Evolutionary conservation across 1,284 basidiomycete genomes (phyloP).

Genomic region (Marasmius tenuissimus): DNA sequence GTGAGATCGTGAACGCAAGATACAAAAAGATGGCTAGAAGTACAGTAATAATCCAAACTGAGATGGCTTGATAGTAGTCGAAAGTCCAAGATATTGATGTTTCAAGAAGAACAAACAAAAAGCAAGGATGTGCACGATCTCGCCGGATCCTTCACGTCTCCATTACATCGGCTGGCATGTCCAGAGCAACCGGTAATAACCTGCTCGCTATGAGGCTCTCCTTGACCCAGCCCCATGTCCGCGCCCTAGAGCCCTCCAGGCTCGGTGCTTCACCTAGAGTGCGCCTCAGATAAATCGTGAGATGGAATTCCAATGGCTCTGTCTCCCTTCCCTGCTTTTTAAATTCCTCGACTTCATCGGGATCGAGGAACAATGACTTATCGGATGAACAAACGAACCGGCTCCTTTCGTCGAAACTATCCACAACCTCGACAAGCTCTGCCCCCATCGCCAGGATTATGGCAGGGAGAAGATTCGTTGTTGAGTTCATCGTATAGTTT

Average conservation of each 20-base stretch:
- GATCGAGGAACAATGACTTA: neutral
- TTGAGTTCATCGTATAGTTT: slow-evolving; percentile 23
- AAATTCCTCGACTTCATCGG: neutral
- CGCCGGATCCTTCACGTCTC: neutral
- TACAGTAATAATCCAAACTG: neutral
- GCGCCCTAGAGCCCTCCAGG: neutral
- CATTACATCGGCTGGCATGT: neutral
- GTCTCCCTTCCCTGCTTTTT: neutral
- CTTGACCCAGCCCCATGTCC: neutral
- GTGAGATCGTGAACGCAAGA: neutral
- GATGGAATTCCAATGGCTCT: neutral
- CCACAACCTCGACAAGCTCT: slow-evolving; percentile 48
- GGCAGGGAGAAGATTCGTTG: neutral
- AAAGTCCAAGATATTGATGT: neutral
- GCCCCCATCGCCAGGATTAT: slow-evolving; percentile 80
- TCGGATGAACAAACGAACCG: neutral
- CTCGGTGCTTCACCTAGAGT: neutral
- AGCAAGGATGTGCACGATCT: neutral
- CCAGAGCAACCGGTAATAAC: neutral
- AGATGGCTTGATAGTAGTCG: too few relatives aligned
- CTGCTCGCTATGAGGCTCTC: slow-evolving; percentile 1
- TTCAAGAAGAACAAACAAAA: neutral
- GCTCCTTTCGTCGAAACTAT: neutral
- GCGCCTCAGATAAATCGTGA: neutral
- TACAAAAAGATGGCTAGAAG: neutral